A percentile compares a stretch with the other conserved stretches of the same genome.
These are phyloP conservation scores for Pichia sp. DNA, from an alignment of 1,139 yeast species.

Conservation along the genomic window DNA sequence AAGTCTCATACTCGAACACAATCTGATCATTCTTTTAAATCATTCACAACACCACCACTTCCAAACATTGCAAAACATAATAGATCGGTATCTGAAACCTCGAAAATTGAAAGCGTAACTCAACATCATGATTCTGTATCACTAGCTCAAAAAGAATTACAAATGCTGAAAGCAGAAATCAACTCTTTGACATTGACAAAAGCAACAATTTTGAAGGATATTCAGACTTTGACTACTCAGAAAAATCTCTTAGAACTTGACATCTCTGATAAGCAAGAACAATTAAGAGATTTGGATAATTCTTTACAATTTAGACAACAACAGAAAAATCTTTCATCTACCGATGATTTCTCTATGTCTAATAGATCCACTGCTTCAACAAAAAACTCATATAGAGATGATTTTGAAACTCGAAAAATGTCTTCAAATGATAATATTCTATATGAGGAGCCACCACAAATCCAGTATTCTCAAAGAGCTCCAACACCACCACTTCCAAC, in stretches of 20 bases:
- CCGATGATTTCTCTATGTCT: constrained; percentile 10
- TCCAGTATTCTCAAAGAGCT: constrained; percentile 4
- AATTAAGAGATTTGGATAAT: constrained; percentile 19
- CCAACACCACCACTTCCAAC: constrained; percentile 2
- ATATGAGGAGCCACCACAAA: background rate
- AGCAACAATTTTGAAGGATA: constrained; percentile 28
- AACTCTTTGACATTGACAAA: constrained; percentile 33
- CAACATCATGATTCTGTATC: constrained; percentile 5
- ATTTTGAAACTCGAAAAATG: background rate
- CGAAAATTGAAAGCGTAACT: constrained; percentile 4
- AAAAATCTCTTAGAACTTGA: constrained; percentile 24
- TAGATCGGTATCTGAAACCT: constrained; percentile 23
- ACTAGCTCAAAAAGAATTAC: constrained; percentile 32
- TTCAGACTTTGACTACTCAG: constrained; percentile 27
- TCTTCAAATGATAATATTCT: constrained; percentile 6
- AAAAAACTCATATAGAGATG: constrained; percentile 7
- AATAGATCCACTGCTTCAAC: constrained; percentile 7
- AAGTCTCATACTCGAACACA: constrained; percentile 21
- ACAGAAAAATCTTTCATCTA: constrained; percentile 1
- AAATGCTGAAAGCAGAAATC: constrained; percentile 37
- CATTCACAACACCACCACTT: constrained; percentile 26
- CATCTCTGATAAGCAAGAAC: constrained; percentile 16
- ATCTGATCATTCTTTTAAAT: constrained; percentile 35
- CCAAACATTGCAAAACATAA: constrained; percentile 20
- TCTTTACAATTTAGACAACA: constrained; percentile 7